A percentile compares a stretch with the other conserved stretches of the same genome.
phyloP scores from a whole-genome alignment of 768 basidiomycete species.

The Daedalea quercina region DNA sequence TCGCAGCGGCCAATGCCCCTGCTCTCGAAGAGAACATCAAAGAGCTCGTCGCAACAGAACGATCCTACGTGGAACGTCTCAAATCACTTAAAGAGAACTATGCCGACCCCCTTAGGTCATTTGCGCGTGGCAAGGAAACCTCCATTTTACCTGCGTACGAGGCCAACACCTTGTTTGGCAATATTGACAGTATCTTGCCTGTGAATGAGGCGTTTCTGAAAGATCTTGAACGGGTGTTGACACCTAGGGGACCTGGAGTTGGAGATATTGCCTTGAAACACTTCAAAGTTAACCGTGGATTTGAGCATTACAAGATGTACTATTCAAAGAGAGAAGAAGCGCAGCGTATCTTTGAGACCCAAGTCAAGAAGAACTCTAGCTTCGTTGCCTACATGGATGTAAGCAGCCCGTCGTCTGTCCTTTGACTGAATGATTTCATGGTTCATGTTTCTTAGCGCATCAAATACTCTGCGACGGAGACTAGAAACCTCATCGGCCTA shows the following conservation, averaged over 20 bases:
- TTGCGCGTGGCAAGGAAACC: constrained; percentile 77
- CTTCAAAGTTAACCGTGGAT: constrained; percentile 77
- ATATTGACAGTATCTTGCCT: constrained; percentile 82
- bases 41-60: constrained; percentile 86
- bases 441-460: constrained; percentile 47
- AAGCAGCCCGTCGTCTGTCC: constrained; percentile 26
- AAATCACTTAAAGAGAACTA: constrained; percentile 81
- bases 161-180: constrained; percentile 90
- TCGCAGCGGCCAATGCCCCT: constrained; percentile 54
- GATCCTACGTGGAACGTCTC: constrained; percentile 80
- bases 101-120: constrained; percentile 84
- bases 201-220: constrained; percentile 85
- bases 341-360: constrained; percentile 79
- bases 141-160: constrained; percentile 87
- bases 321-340: constrained; percentile 92
- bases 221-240: constrained; percentile 76
- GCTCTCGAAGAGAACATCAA: constrained; percentile 70
- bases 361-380: constrained; percentile 69
- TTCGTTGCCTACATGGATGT: constrained; percentile 89
- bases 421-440: not conserved
- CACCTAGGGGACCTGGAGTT: constrained; percentile 56
- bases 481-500: constrained; percentile 77
- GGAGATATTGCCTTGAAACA: constrained; percentile 85
- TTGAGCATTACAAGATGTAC: constrained; percentile 89
- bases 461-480: constrained; percentile 76